These are phyloP conservation scores for Tremella mesenterica DNA, from an alignment of 768 basidiomycete species.

Conservation along the genomic window DNA sequence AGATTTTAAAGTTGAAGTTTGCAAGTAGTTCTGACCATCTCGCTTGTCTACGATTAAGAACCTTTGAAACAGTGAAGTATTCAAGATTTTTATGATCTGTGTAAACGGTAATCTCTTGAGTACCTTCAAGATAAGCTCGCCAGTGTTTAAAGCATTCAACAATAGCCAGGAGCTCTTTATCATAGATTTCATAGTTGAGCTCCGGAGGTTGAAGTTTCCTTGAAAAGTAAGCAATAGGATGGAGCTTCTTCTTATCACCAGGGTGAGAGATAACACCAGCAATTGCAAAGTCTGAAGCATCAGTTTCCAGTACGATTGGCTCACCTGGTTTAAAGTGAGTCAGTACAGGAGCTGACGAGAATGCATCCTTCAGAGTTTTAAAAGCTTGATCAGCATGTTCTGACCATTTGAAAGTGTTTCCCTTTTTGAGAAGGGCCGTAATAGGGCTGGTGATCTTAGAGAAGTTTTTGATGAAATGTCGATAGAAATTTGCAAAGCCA, in stretches of 20 bases:
- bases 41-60: conserved; percentile 48
- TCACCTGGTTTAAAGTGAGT: conserved; percentile 5
- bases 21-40: conserved; percentile 48
- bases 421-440: not conserved
- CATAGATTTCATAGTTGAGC: no score
- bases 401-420: no score
- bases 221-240: no score
- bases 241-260: no score
- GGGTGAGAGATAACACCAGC: no score
- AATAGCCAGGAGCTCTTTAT: not conserved
- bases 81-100: no score
- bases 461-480: conserved; percentile 25
- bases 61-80: conserved; percentile 18
- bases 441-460: conserved; percentile 19
- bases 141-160: not conserved
- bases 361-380: conserved; percentile 1
- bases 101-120: no score
- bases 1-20: not conserved
- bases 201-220: no score
- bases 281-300: no score
- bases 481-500: no score
- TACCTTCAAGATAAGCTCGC: not conserved
- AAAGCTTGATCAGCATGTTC: no score
- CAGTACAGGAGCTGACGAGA: conserved; percentile 18
- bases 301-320: conserved; percentile 16